Evolutionary conservation across 2,329 filamentous ascomycete species (phyloP).

Genomic region (Apiospora marii): DNA sequence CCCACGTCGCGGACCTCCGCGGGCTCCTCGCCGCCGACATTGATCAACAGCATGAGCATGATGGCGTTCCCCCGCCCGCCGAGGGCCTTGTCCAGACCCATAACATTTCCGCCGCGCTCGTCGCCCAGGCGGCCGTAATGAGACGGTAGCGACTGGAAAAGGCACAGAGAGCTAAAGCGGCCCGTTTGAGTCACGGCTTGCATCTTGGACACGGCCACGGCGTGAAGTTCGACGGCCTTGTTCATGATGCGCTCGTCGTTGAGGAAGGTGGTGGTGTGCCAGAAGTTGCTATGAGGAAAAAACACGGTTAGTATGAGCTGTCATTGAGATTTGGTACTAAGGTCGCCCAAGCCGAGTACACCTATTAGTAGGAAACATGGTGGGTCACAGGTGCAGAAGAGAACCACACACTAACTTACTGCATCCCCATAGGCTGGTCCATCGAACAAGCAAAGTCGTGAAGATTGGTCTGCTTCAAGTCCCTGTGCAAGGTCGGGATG

Average conservation of each 20-base stretch:
- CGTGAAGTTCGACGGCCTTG: constrained; percentile 41
- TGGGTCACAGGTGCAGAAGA: too few species aligned
- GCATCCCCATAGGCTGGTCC: constrained; percentile 5
- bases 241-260: constrained; percentile 39
- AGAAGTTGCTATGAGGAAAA: constrained; percentile 31
- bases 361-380: too few species aligned
- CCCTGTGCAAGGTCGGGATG: constrained; percentile 28
- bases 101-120: constrained; percentile 43
- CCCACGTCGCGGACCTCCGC: neutral
- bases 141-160: constrained; percentile 48
- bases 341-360: too few species aligned
- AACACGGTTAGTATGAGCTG: too few species aligned
- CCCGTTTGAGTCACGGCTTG: constrained; percentile 45
- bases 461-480: constrained; percentile 23
- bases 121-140: constrained; percentile 49
- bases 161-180: constrained; percentile 49
- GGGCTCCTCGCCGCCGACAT: constrained; percentile 15
- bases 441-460: constrained; percentile 23
- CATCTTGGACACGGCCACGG: constrained; percentile 21
- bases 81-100: constrained; percentile 31
- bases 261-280: constrained; percentile 37
- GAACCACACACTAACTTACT: neutral
- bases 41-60: constrained; percentile 23
- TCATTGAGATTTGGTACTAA: too few species aligned
- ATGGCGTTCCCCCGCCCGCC: constrained; percentile 21